These are phyloP conservation scores for Myxozyma nipponensis DNA, from an alignment of 805 yeast genomes.

Conservation along the genomic window DNA sequence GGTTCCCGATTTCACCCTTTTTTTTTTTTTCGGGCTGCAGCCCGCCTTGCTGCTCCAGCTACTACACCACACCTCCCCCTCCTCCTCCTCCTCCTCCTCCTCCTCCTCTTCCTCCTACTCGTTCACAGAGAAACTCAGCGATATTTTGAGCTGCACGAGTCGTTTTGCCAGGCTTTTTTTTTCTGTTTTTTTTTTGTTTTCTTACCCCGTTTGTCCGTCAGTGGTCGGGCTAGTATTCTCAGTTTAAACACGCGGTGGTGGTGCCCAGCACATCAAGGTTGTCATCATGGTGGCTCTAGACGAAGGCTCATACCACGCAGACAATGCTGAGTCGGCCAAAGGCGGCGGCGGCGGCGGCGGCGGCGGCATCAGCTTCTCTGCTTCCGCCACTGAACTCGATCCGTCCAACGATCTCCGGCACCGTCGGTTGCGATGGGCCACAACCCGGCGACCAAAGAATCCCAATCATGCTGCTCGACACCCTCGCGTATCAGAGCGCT, in stretches of 20 bases:
- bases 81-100: no score
- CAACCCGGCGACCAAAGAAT: conserved; percentile 19
- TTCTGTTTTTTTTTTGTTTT: no score
- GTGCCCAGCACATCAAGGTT: neutral
- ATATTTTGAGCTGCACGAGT: no score
- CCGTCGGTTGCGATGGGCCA: conserved; percentile 27
- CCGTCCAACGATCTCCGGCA: conserved; percentile 7
- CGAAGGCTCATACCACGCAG: neutral
- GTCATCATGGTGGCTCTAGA: conserved; percentile 1
- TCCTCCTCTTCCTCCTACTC: no score
- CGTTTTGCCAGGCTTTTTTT: no score
- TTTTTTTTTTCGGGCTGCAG: no score
- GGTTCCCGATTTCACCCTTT: no score
- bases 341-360: neutral
- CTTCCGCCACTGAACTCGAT: neutral
- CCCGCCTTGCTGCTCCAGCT: no score
- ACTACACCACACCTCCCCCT: no score
- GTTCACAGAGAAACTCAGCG: no score
- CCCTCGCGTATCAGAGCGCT: conserved; percentile 18
- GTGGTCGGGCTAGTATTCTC: neutral
- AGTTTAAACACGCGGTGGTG: no score
- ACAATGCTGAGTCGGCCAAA: no score
- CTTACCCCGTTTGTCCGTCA: neutral
- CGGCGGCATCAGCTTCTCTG: neutral
- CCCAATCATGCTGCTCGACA: conserved; percentile 4